Base-by-base conservation (phyloP, 2,329 filamentous ascomycete species). In the Trichoderma sp. region DNA sequence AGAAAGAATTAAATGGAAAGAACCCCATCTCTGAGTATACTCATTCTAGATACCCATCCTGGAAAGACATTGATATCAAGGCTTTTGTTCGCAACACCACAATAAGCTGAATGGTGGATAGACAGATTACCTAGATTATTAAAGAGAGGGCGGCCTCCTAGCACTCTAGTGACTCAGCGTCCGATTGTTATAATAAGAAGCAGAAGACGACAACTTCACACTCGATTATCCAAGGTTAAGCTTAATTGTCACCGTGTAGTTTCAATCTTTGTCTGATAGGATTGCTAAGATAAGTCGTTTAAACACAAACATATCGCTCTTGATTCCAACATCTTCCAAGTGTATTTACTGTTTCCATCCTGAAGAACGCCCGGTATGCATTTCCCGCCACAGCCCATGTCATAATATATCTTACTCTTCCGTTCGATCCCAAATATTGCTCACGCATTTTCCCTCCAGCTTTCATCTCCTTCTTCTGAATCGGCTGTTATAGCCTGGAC, bases 401-500 rank as follows among this genome's bases (percentile, higher is more conserved):
- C 34, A 53, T 17, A 3, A n/a, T 59, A 39, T 26, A 72, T 23
- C 11, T 15, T 36, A 23, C 32, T 32, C 50, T 39, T 13, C 26
- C n/a, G 6, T 30, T 20, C 36, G 20, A 36, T 39, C 57, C 28
- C 28, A 61, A 26, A 34, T 28, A 30, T 70, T 17, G 28, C 13
- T 26, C 53, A 12, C 23, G 6, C 43, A 26, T 23, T 23, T 9
- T 23, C 28, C 11, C 12, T 34, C 2, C 15, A 1, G 6, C 8
- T 59, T 59, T 73, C 71, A 82, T 55, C 79, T 76, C 76, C 85
- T 84, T 73, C 89, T 82, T 70, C 88, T 84, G 78, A 91, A 91
- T 68, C 84, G 84, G 78, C 88, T 90, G 71, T 86, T 86, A 76
- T 85, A 83, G 2, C 84, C 87, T 23, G 87, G 83, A 4, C 88